Percentiles rank a stretch among this genome's conserved stretches.
These are phyloP conservation scores for Hemileccinum rubropunctum DNA, from an alignment of 768 basidiomycete genomes.

Conservation along the genomic window DNA sequence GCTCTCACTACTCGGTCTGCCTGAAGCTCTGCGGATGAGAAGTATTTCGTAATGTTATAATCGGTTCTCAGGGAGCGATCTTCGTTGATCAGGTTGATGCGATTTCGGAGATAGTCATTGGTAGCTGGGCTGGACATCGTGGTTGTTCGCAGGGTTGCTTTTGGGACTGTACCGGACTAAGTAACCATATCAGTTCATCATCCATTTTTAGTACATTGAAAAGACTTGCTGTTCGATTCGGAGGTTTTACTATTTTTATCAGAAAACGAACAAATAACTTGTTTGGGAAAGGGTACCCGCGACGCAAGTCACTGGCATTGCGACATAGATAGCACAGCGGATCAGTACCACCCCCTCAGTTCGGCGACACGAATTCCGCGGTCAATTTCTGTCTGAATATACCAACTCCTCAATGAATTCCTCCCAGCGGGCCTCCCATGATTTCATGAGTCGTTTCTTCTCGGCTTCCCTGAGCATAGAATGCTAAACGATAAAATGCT, in stretches of 20 bases:
- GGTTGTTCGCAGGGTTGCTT: too few relatives aligned
- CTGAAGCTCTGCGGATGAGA: conserved; percentile 41
- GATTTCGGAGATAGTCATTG: conserved; percentile 12
- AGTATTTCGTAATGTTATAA: conserved; percentile 16
- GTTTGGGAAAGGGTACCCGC: too few relatives aligned
- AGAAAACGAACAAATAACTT: too few relatives aligned
- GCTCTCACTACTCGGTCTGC: conserved; percentile 56
- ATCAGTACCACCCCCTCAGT: background rate
- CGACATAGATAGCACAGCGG: background rate
- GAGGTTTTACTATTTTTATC: background rate
- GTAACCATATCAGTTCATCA: too few relatives aligned
- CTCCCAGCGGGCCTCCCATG: conserved; percentile 52
- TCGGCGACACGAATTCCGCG: background rate
- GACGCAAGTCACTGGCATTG: too few relatives aligned
- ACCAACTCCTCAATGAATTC: conserved; percentile 41
- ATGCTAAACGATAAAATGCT: conserved; percentile 35
- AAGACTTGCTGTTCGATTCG: background rate
- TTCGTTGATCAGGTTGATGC: conserved; percentile 30
- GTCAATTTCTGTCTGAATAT: conserved; percentile 2
- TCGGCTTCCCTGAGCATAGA: conserved; percentile 48
- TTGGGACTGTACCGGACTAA: too few relatives aligned
- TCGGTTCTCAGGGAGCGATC: conserved; percentile 56
- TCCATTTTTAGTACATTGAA: too few relatives aligned
- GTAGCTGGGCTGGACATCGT: conserved; percentile 7
- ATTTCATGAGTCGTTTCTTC: conserved; percentile 40